Evolutionary conservation across 176 grass and related monocot species (phyloP), one percentile per base, ranked within the genome.

Genomic region (Ananas comosus): DNA sequence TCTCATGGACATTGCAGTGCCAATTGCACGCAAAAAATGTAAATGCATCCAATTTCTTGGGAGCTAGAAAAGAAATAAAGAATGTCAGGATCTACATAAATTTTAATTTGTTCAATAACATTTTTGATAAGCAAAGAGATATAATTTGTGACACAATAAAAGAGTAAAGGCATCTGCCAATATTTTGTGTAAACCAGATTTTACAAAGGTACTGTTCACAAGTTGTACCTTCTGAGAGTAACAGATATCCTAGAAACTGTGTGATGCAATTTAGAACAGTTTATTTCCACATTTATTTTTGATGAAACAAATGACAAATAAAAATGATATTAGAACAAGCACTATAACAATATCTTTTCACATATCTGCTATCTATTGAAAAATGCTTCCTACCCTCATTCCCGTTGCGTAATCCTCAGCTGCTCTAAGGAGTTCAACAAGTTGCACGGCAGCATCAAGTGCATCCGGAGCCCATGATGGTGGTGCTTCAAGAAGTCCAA

Each of bases 401-500:
- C 95, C 90, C 64, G 80, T 84, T 42, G 85, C 85, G 64, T 99
- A 99, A 77, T 99, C 95, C 87, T 99, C 95, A 53, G 90, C 95
- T 67, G 95, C 90, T 82, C 95, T 74, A 76, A 99, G 95, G 73
- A 99, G 95, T 84, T 99, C 95, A 75, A 99, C 95, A 78, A 99
- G 87, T 79, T 99, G 95, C 64, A 99, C 95, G 48, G 95, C 95
- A 69, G 95, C 95, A 80, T 99, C 95, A 68, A 99, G 84, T 80
- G 95, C 95, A 78, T 99, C 95, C 64, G 95, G 95, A 59, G 95
- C 95, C 95, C 95, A 99, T 74, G 95, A 99, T 72, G 95, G 95
- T 58, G 95, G 90, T 25, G 95, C 95, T 79, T 99, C 95, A 47
- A 99, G 95, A 77, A 99, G 95, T 70, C 95, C 95, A 70, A 99